Conservation (phyloP, 345 rosid species). For the Sonneratia caseolaris region DNA sequence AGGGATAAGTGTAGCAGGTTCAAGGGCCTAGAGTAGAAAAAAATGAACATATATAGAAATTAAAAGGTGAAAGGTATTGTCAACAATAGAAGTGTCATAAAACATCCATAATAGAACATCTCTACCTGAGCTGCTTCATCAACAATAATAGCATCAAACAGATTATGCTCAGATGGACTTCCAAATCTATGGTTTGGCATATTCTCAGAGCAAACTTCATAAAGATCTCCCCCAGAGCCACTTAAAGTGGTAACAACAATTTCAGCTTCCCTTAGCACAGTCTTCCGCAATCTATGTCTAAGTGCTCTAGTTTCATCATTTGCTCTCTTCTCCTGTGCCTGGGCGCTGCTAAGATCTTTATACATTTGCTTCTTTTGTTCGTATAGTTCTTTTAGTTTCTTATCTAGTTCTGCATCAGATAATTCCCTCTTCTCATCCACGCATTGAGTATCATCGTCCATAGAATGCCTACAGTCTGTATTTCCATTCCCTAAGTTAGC, state of each 20-base stretch:
- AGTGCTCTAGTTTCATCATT: constrained; percentile 56
- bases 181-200: constrained; percentile 57
- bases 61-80: constrained; percentile 11
- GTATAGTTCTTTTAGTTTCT: constrained; percentile 58
- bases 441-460: constrained; percentile 31
- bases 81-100: constrained; percentile 12
- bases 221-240: constrained; percentile 99
- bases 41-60: constrained; percentile 1
- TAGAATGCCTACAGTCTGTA: constrained; percentile 31
- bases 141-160: constrained; percentile 86
- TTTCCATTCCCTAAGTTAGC: constrained; percentile 63
- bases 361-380: constrained; percentile 76
- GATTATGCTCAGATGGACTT: constrained; percentile 61
- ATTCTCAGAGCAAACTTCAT: constrained; percentile 82
- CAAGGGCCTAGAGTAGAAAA: constrained; percentile 61
- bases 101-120: constrained; percentile 7
- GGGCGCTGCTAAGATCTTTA: constrained; percentile 73
- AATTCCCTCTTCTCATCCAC: constrained; percentile 43
- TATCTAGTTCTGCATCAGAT: constrained; percentile 58
- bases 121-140: constrained; percentile 98
- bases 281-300: constrained; percentile 68
- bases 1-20: constrained; percentile 98
- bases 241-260: constrained; percentile 86
- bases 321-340: constrained; percentile 68
- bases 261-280: constrained; percentile 86